A percentile compares a stretch with the other conserved stretches of the same genome.
phyloP scores from a whole-genome alignment of 2,329 filamentous ascomycete genomes.

The Neonectria neomacrospora region DNA sequence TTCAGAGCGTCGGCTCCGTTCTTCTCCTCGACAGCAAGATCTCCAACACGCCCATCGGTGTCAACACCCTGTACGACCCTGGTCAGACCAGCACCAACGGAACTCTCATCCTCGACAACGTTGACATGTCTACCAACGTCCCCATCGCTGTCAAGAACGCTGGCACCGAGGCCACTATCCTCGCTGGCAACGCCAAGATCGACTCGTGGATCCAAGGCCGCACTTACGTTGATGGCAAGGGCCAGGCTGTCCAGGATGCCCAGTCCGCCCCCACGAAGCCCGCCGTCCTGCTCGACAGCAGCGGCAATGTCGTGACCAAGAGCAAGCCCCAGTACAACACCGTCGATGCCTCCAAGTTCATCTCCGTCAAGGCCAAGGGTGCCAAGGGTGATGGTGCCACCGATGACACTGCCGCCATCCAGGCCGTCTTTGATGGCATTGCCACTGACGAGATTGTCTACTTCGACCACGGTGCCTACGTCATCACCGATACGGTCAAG shows the following conservation, averaged over 20 bases:
- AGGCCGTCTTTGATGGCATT: constrained; percentile 77
- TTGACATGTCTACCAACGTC: constrained; percentile 79
- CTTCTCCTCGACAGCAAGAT: constrained; percentile 85
- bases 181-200: constrained; percentile 76
- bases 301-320: constrained; percentile 80
- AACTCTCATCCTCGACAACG: constrained; percentile 87
- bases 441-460: constrained; percentile 74
- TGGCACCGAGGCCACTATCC: constrained; percentile 67
- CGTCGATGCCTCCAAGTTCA: constrained; percentile 74
- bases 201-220: constrained; percentile 83
- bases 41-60: constrained; percentile 77
- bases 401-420: constrained; percentile 88
- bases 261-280: constrained; percentile 71
- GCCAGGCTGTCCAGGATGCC: constrained; percentile 69
- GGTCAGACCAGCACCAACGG: constrained; percentile 75
- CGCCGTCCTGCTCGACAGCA: constrained; percentile 67
- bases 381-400: constrained; percentile 88
- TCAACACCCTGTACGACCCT: constrained; percentile 78
- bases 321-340: constrained; percentile 89
- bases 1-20: constrained; percentile 81
- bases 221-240: constrained; percentile 65
- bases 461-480: constrained; percentile 80
- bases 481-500: constrained; percentile 75
- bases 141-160: constrained; percentile 72
- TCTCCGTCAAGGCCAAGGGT: constrained; percentile 84